These are phyloP conservation scores for Solanum rostratum DNA, from an alignment of 257 asterid species.

Conservation along the genomic window DNA sequence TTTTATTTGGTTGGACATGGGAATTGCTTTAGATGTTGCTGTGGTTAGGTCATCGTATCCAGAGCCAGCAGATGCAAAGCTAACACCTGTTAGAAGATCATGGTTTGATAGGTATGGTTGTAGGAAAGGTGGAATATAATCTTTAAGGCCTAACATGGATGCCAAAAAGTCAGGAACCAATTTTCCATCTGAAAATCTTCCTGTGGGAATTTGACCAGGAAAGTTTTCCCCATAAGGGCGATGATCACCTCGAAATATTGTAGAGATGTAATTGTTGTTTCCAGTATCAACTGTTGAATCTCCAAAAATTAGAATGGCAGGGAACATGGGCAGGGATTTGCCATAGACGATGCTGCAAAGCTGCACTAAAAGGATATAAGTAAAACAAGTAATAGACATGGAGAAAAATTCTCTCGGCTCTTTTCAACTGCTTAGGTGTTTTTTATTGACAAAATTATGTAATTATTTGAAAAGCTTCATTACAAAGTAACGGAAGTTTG, in stretches of 20 bases:
- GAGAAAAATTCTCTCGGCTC: background rate
- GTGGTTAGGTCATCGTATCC: conserved; percentile 69
- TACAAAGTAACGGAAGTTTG: background rate
- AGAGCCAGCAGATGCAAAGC: conserved; percentile 74
- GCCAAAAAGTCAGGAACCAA: conserved; percentile 62
- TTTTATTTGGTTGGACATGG: conserved; percentile 29
- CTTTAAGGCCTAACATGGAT: conserved; percentile 46
- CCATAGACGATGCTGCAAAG: conserved; percentile 1
- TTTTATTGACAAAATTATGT: background rate
- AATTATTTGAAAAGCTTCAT: background rate
- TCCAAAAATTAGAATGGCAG: conserved; percentile 57
- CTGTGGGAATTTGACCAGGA: conserved; percentile 40
- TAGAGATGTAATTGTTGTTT: conserved; percentile 56
- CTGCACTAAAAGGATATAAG: conserved; percentile 13
- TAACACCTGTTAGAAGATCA: conserved; percentile 49
- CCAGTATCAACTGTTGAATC: conserved; percentile 67
- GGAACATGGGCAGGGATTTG: conserved; percentile 17
- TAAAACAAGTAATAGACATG: background rate
- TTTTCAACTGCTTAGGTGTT: background rate
- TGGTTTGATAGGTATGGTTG: conserved; percentile 38
- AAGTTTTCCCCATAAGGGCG: conserved; percentile 46
- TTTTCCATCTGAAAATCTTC: conserved; percentile 68
- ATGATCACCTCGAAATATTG: conserved; percentile 32
- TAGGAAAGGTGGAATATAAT: conserved; percentile 48
- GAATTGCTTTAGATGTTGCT: conserved; percentile 25